These are phyloP conservation scores for Ganoderma lingzhi DNA, from an alignment of 1,284 basidiomycete genomes.

Conservation along the genomic window DNA sequence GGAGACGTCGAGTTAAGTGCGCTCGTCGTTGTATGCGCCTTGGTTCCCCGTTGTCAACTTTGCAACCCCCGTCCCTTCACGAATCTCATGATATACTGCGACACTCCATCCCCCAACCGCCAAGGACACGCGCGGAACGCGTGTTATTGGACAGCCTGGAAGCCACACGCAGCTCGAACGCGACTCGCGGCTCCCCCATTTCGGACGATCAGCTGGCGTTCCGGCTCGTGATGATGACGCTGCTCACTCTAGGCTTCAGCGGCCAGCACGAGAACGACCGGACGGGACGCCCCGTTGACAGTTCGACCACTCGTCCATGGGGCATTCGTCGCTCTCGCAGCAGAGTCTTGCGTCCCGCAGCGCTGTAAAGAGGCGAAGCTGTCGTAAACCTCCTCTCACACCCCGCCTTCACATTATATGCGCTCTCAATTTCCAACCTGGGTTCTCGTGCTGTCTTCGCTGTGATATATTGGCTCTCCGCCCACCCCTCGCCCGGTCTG, in stretches of 20 bases:
- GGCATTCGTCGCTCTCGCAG: neutral
- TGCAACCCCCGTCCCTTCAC: conserved; percentile 4
- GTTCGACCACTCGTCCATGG: conserved; percentile 7
- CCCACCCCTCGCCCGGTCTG: conserved; percentile 1
- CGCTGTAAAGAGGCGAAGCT: neutral
- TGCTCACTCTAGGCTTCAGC: conserved; percentile 6
- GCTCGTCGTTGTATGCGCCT: conserved; percentile 14
- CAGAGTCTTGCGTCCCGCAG: neutral
- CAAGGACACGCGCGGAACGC: conserved; percentile 20
- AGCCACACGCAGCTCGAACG: conserved; percentile 11
- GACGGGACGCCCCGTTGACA: conserved; percentile 9
- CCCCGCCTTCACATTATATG: conserved; percentile 11
- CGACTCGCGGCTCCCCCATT: conserved; percentile 21
- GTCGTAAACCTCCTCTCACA: neutral
- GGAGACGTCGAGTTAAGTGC: conserved; percentile 20
- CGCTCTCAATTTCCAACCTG: conserved; percentile 3
- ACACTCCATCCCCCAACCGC: conserved; percentile 1
- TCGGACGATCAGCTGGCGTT: conserved; percentile 19
- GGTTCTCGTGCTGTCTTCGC: conserved; percentile 20
- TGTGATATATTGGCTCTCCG: conserved; percentile 26
- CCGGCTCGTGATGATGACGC: conserved; percentile 19
- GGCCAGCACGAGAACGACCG: conserved; percentile 1
- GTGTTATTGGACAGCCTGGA: conserved; percentile 23
- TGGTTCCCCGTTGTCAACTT: neutral
- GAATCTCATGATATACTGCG: conserved; percentile 20